Evolutionary conservation across 129 eudicot species (phyloP).

Genomic region (Calendula officinalis): DNA sequence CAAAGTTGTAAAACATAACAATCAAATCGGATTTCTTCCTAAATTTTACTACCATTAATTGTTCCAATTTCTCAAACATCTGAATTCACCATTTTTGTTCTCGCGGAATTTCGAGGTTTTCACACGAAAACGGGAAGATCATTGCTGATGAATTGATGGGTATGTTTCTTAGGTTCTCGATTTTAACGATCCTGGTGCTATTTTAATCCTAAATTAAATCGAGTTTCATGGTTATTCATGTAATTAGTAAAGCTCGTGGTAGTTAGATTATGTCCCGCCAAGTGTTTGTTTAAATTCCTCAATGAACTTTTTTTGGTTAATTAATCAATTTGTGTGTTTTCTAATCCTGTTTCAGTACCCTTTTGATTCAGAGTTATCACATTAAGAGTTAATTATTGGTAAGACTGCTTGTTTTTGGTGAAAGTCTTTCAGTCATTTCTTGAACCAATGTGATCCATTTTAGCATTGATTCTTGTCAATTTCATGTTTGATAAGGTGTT

Average conservation of each 20-base stretch:
- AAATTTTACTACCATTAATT: background rate
- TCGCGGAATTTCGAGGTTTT: background rate
- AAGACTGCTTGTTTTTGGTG: background rate
- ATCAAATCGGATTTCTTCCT: background rate
- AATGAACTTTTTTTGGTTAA: conserved; percentile 6
- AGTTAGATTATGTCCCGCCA: conserved; percentile 11
- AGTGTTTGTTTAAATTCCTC: conserved; percentile 14
- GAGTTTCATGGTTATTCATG: background rate
- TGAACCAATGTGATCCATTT: conserved; percentile 7
- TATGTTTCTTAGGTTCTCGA: conserved; percentile 13
- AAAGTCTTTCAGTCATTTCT: conserved; percentile 6
- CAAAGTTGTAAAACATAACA: background rate
- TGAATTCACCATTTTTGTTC: background rate
- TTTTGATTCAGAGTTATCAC: background rate
- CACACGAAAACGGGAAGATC: conserved; percentile 1
- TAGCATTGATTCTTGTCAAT: conserved; percentile 2
- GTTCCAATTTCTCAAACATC: background rate
- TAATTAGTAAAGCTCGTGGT: background rate
- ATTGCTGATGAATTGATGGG: conserved; percentile 8
- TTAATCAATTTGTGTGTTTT: conserved; percentile 20
- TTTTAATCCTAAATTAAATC: background rate
- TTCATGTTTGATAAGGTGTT: background rate
- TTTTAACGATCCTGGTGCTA: background rate
- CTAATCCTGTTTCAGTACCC: conserved; percentile 9
- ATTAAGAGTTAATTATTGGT: background rate